A percentile compares a stretch with the other conserved stretches of the same genome.
Conservation (phyloP, 108 stramenopile species). For the Pseudonitzschia delicatissima region DNA sequence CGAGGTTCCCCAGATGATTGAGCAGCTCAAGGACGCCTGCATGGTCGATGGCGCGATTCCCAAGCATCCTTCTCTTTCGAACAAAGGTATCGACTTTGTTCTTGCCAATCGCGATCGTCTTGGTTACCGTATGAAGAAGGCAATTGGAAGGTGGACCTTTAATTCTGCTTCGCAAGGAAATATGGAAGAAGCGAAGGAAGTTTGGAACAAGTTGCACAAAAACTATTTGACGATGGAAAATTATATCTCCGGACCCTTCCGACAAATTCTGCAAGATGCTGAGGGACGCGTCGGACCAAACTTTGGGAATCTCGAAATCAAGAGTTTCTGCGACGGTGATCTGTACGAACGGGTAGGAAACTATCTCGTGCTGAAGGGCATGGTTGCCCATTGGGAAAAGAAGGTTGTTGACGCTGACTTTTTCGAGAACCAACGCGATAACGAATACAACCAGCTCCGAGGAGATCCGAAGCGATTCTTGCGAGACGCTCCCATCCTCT, state of each 20-base stretch:
- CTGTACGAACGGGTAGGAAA: slow-evolving; percentile 72
- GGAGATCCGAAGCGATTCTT: slow-evolving; percentile 82
- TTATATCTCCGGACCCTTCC: slow-evolving; percentile 82
- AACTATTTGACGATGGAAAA: slow-evolving; percentile 75
- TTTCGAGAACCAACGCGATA: slow-evolving; percentile 52
- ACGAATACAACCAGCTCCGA: slow-evolving; percentile 38
- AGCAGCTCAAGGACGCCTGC: slow-evolving; percentile 55
- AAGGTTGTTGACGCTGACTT: slow-evolving; percentile 75
- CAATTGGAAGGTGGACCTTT: slow-evolving; percentile 62
- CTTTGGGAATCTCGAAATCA: slow-evolving; percentile 78
- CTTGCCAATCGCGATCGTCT: slow-evolving; percentile 74
- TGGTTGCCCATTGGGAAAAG: slow-evolving; percentile 87
- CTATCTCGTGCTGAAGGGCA: slow-evolving; percentile 83
- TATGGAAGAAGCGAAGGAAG: slow-evolving; percentile 46
- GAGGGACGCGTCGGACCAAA: slow-evolving; percentile 77
- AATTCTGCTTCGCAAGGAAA: slow-evolving; percentile 46
- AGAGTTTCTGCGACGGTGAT: slow-evolving; percentile 53
- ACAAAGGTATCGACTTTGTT: slow-evolving; percentile 72
- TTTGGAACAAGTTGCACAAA: slow-evolving; percentile 49
- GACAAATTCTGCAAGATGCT: slow-evolving; percentile 77
- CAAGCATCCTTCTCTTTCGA: slow-evolving; percentile 59
- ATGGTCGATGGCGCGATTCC: slow-evolving; percentile 53
- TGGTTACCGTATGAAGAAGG: slow-evolving; percentile 57
- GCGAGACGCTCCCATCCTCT: slow-evolving; percentile 68
- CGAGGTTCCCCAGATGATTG: slow-evolving; percentile 69